Base-by-base conservation (phyloP, 2,329 filamentous ascomycete genomes). In the Daldinia sp. region DNA sequence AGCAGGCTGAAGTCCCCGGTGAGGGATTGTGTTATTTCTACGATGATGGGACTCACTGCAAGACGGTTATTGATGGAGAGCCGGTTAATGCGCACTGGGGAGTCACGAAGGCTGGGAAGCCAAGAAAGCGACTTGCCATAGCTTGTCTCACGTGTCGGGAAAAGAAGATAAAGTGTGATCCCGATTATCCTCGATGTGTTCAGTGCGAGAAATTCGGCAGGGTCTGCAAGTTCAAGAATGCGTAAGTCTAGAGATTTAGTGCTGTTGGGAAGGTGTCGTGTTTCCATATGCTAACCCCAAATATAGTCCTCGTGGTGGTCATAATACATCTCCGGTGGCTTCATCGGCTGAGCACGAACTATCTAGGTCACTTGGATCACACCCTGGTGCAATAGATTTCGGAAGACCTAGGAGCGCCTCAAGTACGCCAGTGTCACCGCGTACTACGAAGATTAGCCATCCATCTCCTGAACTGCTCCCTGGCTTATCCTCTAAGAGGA, bases 131-230 rank as follows among this genome's bases (percentile, higher is more conserved):
- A 63, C 85, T 97, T 63, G 94, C 94, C 26, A 94, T 97, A 78
- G 74, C 77, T 48, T 98, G 94, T 77, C 86, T 97, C 65, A 96
- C 93, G 12, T 98, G 94, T 79, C 89, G 94, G 57, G 94, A 97
- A 82, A 98, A 97, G 88, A 98, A 97, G 85, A 97, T 98, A 82
- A 97, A 97, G 80, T 98, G 94, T 77, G 93, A 97, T 72, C 94
- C 94, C 1, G 93, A 94, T 74, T 91, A 89, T 72, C 92, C 92
- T 42, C 93, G 93, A 73, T 98, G 94, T 75, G 88, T 94, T 60
- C 94, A 97, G 81, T 98, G 94, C 79, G 92, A 96, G 78, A 97
- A 97, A 82, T 95, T 95, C 77, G 93, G 94, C 63, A 88, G 93
- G 54, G 85, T 91, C 18, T 97, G 94, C 87, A 91, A 91, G 80